phyloP scores from a whole-genome alignment of 2,329 filamentous ascomycete species.

The Escovopsis sp. region DNA sequence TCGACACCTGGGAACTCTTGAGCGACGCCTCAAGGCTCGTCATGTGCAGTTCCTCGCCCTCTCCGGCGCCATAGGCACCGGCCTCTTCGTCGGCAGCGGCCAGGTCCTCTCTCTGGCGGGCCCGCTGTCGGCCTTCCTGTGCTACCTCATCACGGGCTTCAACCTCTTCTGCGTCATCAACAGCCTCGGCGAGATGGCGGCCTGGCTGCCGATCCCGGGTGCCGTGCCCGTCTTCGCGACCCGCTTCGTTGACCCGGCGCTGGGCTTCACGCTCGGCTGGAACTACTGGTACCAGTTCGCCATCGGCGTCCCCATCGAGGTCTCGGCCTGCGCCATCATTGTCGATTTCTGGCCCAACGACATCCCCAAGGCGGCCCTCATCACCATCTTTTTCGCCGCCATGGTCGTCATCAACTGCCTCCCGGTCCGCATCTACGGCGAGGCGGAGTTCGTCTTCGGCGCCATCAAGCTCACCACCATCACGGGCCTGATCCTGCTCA shows the following conservation, averaged over 20 bases:
- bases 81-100: constrained; percentile 28
- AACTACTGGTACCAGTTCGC: constrained; percentile 37
- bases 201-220: constrained; percentile 44
- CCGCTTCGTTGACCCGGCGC: constrained; percentile 28
- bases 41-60: constrained; percentile 28
- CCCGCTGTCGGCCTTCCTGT: constrained; percentile 25
- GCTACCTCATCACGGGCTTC: constrained; percentile 27
- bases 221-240: constrained; percentile 33
- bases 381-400: constrained; percentile 21
- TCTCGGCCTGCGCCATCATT: constrained; percentile 29
- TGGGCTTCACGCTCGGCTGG: constrained; percentile 34
- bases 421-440: constrained; percentile 32
- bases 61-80: constrained; percentile 27
- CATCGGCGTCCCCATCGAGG: constrained; percentile 32
- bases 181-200: constrained; percentile 41
- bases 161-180: constrained; percentile 33
- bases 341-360: constrained; percentile 27
- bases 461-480: constrained; percentile 34
- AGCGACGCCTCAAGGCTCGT: constrained; percentile 23
- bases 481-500: constrained; percentile 32
- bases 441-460: constrained; percentile 34
- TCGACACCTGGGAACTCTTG: constrained; percentile 19
- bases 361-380: constrained; percentile 16
- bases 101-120: constrained; percentile 27
- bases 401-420: constrained; percentile 25